Evolutionary conservation across 2,329 filamentous ascomycete genomes (phyloP).

Genomic region (Botrytis sinoallii): DNA sequence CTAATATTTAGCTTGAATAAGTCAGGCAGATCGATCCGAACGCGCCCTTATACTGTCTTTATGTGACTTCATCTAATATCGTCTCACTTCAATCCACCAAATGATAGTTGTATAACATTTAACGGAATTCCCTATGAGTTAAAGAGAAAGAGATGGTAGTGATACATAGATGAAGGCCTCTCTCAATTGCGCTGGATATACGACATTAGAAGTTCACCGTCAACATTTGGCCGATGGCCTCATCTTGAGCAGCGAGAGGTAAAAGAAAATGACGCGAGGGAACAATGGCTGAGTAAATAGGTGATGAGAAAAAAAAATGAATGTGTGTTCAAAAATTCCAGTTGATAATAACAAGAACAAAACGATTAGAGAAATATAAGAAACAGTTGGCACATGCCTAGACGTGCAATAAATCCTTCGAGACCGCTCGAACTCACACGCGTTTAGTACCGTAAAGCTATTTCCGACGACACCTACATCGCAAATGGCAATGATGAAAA

Average conservation of each 20-base stretch:
- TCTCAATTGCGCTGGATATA: not conserved
- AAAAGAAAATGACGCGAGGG: not conserved
- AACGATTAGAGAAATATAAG: accelerated
- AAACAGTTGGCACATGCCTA: too few relatives aligned
- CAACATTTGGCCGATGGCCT: not conserved
- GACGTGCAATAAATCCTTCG: too few relatives aligned
- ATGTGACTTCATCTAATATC: not conserved
- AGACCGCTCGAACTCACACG: too few relatives aligned
- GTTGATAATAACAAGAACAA: not conserved
- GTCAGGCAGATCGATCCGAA: accelerated
- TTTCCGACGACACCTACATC: not conserved
- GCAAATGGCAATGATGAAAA: not conserved
- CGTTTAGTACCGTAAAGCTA: accelerated
- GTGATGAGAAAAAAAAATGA: not conserved
- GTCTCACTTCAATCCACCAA: not conserved
- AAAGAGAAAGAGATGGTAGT: not conserved
- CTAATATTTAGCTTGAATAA: too few relatives aligned
- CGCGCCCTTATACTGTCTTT: not conserved
- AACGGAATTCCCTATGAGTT: accelerated
- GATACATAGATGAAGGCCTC: accelerated
- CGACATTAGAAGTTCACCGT: not conserved
- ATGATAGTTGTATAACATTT: accelerated
- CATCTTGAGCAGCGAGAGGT: not conserved
- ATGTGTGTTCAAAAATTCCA: not conserved
- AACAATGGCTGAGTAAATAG: not conserved